Base-by-base conservation (phyloP, 768 basidiomycete genomes). In the Boletus reticuloceps region DNA sequence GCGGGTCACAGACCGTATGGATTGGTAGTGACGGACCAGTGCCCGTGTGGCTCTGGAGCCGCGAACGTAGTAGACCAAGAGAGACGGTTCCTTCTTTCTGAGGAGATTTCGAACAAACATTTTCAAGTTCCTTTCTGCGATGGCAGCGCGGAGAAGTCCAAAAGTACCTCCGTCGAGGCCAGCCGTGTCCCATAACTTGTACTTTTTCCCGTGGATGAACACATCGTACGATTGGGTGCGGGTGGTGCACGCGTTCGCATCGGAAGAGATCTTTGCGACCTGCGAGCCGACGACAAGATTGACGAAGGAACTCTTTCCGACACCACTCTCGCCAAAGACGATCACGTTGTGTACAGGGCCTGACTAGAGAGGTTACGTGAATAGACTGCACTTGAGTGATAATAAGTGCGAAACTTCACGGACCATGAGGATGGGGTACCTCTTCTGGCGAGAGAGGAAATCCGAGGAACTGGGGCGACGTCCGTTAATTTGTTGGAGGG, bases 291-390 rank as follows among this genome's bases (percentile, higher is more conserved):
- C 53, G 41, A 78, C 42, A 59, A 79, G 70, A 58, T 79, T 79
- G 51, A 79, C 50, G 19, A 78, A 58, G 1, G 75, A 77, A 55
- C 79, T 79, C 51, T 79, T 79, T 31, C 73, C 73, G 37, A 66
- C 55, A 36, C 77, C 77, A 10, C 68, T 63, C 58, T 79, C 76
- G n/a, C 77, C 78, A 55, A 79, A 79, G n/a, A 78, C 38, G 44
- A 79, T 50, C 47, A 77, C 63, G 55, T 79, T 79, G 44, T 51
- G 48, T 29, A 37, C 56, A 5, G 56, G 51, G 17, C 22, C 36
- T 25, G 46, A 27, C 36, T 61, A 34, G 31, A 25, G 34, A 38
- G 13, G 34, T 51, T 43, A 54, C 19, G 49, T 58, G 40, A 54
- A 55, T 40, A 14, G 10, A 25, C 17, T 6, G 31, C 29, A 40